A percentile compares a stretch with the other conserved stretches of the same genome.
Evolutionary conservation across 1,284 basidiomycete species (phyloP).

Genomic region (Malassezia psittaci): DNA sequence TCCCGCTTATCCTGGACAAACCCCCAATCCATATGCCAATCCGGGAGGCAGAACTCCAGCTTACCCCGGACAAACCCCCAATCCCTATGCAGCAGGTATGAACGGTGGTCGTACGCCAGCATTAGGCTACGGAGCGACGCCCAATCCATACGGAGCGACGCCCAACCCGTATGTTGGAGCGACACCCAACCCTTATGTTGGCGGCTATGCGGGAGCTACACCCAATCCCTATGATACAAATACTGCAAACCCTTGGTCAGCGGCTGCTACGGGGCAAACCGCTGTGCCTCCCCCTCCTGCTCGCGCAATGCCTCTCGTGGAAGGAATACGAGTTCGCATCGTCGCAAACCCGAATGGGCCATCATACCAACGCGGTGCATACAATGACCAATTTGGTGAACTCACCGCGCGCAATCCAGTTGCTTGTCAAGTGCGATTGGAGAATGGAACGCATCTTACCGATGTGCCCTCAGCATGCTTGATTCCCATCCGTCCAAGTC

Average conservation of each 20-base stretch:
- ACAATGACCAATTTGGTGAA: slow-evolving; percentile 6
- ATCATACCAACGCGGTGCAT: slow-evolving; percentile 18
- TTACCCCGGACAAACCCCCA: slow-evolving; percentile 18
- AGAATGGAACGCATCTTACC: slow-evolving; percentile 10
- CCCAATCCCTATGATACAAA: slow-evolving; percentile 13
- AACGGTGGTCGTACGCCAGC: slow-evolving; percentile 6
- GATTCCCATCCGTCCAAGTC: slow-evolving; percentile 10
- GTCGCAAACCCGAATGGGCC: slow-evolving; percentile 2
- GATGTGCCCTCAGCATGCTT: slow-evolving; percentile 14
- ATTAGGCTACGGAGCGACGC: slow-evolving; percentile 10
- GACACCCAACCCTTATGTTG: slow-evolving; percentile 14
- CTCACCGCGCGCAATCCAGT: slow-evolving; percentile 6
- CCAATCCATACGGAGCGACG: slow-evolving; percentile 15
- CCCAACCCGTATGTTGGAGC: slow-evolving; percentile 15
- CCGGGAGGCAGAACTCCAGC: slow-evolving; percentile 31
- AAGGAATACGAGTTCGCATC: slow-evolving; percentile 17
- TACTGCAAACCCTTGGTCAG: slow-evolving; percentile 9
- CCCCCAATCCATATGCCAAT: slow-evolving; percentile 7
- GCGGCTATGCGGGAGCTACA: slow-evolving; percentile 6
- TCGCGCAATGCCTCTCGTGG: background rate
- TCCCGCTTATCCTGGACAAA: background rate
- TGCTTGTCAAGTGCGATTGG: slow-evolving; percentile 8
- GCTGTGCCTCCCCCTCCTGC: background rate
- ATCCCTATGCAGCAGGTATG: slow-evolving; percentile 8
- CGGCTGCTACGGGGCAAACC: background rate